Evolutionary conservation across 1,284 basidiomycete genomes (phyloP).

Genomic region (Megacollybia platyphylla): DNA sequence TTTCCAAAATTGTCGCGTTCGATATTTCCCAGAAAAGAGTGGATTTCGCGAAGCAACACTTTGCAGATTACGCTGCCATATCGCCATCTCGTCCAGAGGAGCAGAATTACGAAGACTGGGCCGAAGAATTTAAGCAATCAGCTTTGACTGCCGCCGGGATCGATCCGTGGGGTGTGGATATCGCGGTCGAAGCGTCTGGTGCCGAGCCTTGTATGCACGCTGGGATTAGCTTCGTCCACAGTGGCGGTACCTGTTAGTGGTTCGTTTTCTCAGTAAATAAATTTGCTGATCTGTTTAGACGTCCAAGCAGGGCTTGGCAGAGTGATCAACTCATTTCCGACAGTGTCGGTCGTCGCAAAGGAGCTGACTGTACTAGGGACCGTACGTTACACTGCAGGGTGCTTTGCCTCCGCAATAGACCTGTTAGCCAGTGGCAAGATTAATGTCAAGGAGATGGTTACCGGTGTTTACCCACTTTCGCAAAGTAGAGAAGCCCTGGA

Average conservation of each 20-base stretch:
- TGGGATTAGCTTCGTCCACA: constrained; percentile 8
- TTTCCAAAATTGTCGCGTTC: constrained; percentile 29
- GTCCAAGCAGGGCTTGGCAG: constrained; percentile 11
- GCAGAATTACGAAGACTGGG: constrained; percentile 14
- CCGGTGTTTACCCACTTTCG: constrained; percentile 9
- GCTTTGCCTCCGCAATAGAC: constrained; percentile 11
- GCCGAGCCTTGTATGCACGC: constrained; percentile 32
- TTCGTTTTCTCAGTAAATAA: not conserved
- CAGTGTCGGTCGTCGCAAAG: constrained; percentile 10
- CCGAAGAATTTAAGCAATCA: constrained; percentile 6
- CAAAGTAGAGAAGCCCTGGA: constrained; percentile 10
- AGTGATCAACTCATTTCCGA: constrained; percentile 10
- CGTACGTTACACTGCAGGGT: constrained; percentile 11
- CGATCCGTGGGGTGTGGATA: constrained; percentile 28
- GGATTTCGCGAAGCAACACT: constrained; percentile 39
- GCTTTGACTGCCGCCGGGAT: constrained; percentile 8
- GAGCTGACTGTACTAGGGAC: constrained; percentile 10
- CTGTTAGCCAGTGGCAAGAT: constrained; percentile 8
- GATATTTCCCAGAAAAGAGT: constrained; percentile 41
- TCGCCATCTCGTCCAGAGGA: constrained; percentile 26
- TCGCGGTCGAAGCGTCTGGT: constrained; percentile 48
- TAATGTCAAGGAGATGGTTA: constrained; percentile 9
- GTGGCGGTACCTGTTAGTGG: constrained; percentile 10
- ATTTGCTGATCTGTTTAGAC: constrained; percentile 2
- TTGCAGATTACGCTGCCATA: constrained; percentile 39